Conservation (phyloP, 306 rosid genomes). For the Cucumis melo region DNA sequence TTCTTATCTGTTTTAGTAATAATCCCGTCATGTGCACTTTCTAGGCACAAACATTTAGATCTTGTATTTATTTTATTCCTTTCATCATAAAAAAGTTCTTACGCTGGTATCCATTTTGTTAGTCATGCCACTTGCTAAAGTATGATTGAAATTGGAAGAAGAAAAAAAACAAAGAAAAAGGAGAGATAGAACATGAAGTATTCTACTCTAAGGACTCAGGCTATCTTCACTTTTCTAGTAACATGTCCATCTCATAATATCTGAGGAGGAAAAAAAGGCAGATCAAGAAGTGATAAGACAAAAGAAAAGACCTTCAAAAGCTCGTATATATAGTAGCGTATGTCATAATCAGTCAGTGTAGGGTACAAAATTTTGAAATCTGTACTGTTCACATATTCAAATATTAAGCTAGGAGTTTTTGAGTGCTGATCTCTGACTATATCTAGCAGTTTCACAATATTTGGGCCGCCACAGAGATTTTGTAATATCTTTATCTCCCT, state of each 20-base stretch:
- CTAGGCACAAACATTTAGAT: neutral
- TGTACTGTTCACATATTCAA: conserved; percentile 31
- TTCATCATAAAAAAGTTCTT: neutral
- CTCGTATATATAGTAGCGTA: conserved; percentile 35
- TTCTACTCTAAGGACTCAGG: neutral
- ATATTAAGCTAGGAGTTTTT: conserved; percentile 32
- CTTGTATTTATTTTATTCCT: neutral
- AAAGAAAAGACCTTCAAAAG: conserved; percentile 25
- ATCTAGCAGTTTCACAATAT: conserved; percentile 28
- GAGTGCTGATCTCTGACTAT: conserved; percentile 32
- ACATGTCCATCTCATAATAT: neutral
- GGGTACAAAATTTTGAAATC: conserved; percentile 33
- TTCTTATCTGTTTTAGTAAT: neutral
- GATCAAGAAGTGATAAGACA: neutral
- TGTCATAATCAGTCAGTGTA: conserved; percentile 29
- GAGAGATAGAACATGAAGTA: neutral
- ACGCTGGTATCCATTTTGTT: neutral
- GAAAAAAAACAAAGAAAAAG: too few relatives aligned
- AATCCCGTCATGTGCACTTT: neutral
- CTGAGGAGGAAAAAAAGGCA: neutral
- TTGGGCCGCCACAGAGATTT: conserved; percentile 34
- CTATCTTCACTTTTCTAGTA: neutral
- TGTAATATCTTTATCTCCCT: conserved; percentile 35
- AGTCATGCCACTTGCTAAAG: neutral
- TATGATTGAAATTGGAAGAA: neutral